Base-by-base conservation (phyloP, 352 stramenopile species). In the Globisporangium cylindrosporum region DNA sequence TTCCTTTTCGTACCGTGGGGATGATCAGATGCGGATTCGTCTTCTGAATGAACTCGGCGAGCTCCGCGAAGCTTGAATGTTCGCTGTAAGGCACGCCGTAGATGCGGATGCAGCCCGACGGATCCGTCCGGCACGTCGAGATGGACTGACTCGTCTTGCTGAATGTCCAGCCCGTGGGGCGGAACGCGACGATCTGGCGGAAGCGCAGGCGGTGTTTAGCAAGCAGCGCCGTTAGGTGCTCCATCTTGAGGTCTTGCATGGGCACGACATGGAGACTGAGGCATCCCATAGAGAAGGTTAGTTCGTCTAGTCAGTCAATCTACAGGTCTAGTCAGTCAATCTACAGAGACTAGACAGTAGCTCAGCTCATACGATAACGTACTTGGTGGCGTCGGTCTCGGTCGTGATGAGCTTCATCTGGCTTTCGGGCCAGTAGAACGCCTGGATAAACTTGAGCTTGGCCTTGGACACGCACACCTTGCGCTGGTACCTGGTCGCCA, bases 41-140 rank as follows among this genome's bases (percentile, higher is more conserved):
- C 7, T 94, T 78, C 75, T 88, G 90, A 24, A 93, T 73, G 70
- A 98, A 99, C 49, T 98, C 90, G 38, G 93, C 89, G 9, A 99
- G 81, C 73, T 99, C 97, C 5, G 86, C 85, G 73, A 98, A 99
- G 70, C 88, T 98, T 27, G 91, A 98, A 76, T 99, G 97, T 67
- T 99, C 97, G 68, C 90, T 98, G 81, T 99, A 99, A 3, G 97
- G 97, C 46, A 99, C 90, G 59, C 91, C 93, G 73, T 98, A 97
- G 57, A 99, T 88, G 36, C 75, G 84, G 55, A 98, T 84, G 41
- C 86, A 89, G n/a, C 88, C 91, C 49, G 78, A 91, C 24, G 79
- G 78, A 62, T 97, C 87, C 27, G 70, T 91, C 55, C 79, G 96
- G 75, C 73, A 97, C 57, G 74, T 92, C 48, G 86, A 90, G 48